These are phyloP conservation scores for Scedosporium dehoogii DNA, from an alignment of 2,329 filamentous ascomycete species.

Conservation along the genomic window DNA sequence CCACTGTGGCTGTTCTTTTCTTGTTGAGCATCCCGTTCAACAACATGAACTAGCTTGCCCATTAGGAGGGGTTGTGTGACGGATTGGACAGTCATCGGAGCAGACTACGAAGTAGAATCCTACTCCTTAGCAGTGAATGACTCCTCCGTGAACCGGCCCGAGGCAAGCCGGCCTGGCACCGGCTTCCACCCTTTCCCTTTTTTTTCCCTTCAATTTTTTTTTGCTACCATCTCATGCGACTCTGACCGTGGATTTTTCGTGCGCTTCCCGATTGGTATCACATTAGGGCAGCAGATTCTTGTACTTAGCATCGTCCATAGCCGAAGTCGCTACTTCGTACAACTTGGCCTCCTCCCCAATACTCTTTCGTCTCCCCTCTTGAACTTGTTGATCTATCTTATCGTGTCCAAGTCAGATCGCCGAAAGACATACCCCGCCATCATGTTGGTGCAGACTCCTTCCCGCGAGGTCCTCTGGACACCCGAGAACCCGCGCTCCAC, in stretches of 20 bases:
- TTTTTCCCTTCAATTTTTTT: not conserved
- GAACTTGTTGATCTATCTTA: too few relatives aligned
- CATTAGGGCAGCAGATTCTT: too few relatives aligned
- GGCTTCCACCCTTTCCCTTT: not conserved
- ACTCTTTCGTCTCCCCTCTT: too few relatives aligned
- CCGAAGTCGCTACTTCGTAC: too few relatives aligned
- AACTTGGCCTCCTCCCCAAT: too few relatives aligned
- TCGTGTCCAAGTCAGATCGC: too few relatives aligned
- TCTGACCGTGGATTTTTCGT: not conserved
- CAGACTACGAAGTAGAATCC: not conserved
- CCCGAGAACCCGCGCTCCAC: conserved; percentile 59
- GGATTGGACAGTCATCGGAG: not conserved
- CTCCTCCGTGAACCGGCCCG: not conserved
- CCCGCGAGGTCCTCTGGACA: conserved; percentile 53
- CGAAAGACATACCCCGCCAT: not conserved
- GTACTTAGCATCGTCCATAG: too few relatives aligned
- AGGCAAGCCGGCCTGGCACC: conserved; percentile 1
- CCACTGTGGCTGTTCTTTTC: too few relatives aligned
- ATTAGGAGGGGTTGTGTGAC: not conserved
- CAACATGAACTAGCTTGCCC: too few relatives aligned
- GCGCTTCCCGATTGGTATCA: not conserved
- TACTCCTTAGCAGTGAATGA: not conserved
- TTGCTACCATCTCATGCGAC: not conserved
- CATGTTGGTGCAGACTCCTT: conserved; percentile 1
- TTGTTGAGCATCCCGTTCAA: too few relatives aligned